Percentiles rank a stretch among this genome's conserved stretches.
These are phyloP conservation scores for Bromus sterilis DNA, from an alignment of 176 grass and related monocot genomes.

Conservation along the genomic window DNA sequence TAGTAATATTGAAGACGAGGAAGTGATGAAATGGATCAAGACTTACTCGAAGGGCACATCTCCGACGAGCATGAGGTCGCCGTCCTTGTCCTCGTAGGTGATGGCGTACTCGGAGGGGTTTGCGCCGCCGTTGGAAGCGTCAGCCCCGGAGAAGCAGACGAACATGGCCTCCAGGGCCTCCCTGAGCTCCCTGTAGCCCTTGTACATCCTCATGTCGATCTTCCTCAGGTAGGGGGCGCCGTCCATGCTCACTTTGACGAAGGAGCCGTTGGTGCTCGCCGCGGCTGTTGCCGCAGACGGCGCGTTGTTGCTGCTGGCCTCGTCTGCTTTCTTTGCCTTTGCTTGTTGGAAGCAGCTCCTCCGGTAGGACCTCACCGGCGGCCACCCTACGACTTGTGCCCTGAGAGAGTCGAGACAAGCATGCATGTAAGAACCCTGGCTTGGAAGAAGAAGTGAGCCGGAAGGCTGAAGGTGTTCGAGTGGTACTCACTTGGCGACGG, in stretches of 20 bases:
- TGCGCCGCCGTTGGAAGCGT: neutral
- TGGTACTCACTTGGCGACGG: slow-evolving; percentile 43
- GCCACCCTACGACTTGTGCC: slow-evolving; percentile 86
- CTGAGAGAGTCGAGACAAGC: slow-evolving; percentile 23
- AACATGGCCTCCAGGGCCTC: slow-evolving; percentile 74
- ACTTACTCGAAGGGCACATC: slow-evolving; percentile 81
- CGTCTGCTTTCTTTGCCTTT: neutral
- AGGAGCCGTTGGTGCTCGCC: neutral
- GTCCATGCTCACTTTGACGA: slow-evolving; percentile 95
- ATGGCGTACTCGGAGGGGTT: slow-evolving; percentile 50
- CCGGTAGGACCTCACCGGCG: slow-evolving; percentile 75
- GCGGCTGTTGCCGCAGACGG: neutral
- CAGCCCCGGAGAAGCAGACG: slow-evolving; percentile 38
- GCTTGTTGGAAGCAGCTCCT: slow-evolving; percentile 66
- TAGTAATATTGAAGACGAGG: neutral
- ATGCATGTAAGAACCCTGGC: neutral
- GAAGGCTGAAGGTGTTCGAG: neutral
- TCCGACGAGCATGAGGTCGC: slow-evolving; percentile 79
- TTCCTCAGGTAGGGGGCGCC: slow-evolving; percentile 82
- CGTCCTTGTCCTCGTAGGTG: slow-evolving; percentile 80
- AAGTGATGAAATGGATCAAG: neutral
- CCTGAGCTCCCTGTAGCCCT: slow-evolving; percentile 72
- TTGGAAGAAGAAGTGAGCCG: neutral
- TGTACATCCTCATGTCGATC: slow-evolving; percentile 64
- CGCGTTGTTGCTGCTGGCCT: neutral